Evolutionary conservation across 2,329 filamentous ascomycete species (phyloP).

Genomic region (Cyphellophora europaea): DNA sequence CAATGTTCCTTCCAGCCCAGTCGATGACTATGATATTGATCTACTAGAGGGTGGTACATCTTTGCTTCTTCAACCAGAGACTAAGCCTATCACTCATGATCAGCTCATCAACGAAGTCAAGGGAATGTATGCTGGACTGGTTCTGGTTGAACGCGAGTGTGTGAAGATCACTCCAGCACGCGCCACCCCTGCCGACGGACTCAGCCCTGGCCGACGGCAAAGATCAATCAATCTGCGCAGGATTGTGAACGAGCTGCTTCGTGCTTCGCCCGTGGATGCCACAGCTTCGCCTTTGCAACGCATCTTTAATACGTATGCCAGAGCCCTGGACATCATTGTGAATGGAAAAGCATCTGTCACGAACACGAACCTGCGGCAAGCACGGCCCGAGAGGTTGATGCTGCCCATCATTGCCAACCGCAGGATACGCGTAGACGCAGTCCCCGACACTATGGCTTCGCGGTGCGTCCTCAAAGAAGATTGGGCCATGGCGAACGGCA

Average conservation of each 20-base stretch:
- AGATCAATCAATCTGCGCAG: constrained; percentile 73
- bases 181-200: constrained; percentile 31
- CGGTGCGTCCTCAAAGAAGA: too few relatives aligned
- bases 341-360: too few relatives aligned
- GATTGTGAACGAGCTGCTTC: constrained; percentile 70
- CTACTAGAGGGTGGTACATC: constrained; percentile 1
- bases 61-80: constrained; percentile 46
- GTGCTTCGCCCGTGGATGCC: constrained; percentile 82
- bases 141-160: constrained; percentile 66
- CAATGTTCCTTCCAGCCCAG: too few relatives aligned
- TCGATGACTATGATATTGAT: too few relatives aligned
- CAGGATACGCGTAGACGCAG: too few relatives aligned
- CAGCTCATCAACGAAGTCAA: constrained; percentile 75
- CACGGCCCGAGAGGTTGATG: too few relatives aligned
- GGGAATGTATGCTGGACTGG: constrained; percentile 36
- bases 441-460: too few relatives aligned
- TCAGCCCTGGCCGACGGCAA: constrained; percentile 68
- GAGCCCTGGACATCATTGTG: too few relatives aligned
- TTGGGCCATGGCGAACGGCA: too few relatives aligned
- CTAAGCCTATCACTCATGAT: constrained; percentile 62
- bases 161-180: constrained; percentile 62
- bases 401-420: too few relatives aligned
- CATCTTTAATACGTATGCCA: constrained; percentile 58
- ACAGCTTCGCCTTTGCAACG: constrained; percentile 60
- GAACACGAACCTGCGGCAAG: too few relatives aligned